Evolutionary conservation across 495 filamentous ascomycete genomes (phyloP).

Genomic region (Penicillium roqueforti): DNA sequence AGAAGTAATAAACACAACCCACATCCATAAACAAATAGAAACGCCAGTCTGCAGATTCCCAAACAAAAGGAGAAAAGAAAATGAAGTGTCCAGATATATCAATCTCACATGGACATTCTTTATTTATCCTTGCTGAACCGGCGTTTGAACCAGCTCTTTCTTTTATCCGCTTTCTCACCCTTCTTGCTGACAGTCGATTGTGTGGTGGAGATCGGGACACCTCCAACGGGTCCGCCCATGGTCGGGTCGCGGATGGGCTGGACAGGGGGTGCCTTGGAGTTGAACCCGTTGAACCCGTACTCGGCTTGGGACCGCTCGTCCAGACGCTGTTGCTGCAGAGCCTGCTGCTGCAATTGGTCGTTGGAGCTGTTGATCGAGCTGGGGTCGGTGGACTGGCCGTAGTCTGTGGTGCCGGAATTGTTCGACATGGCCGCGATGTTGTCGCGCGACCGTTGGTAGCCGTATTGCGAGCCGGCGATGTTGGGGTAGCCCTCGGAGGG

Average conservation of each 20-base stretch:
- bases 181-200: too few species aligned
- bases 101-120: neutral
- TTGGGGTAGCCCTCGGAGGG: constrained; percentile 16
- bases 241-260: constrained; percentile 18
- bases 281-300: constrained; percentile 54
- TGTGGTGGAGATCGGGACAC: constrained; percentile 22
- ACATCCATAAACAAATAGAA: constrained; percentile 10
- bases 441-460: constrained; percentile 77
- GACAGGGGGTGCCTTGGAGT: constrained; percentile 18
- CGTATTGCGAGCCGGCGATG: constrained; percentile 32
- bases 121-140: constrained; percentile 66
- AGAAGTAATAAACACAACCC: neutral
- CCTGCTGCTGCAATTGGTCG: constrained; percentile 60
- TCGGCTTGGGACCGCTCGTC: constrained; percentile 51
- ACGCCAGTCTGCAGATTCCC: constrained; percentile 2
- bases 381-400: constrained; percentile 80
- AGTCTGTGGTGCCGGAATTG: constrained; percentile 60
- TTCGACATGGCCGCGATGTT: constrained; percentile 72
- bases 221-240: constrained; percentile 22
- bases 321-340: constrained; percentile 35
- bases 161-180: constrained; percentile 59
- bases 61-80: constrained; percentile 14
- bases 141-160: constrained; percentile 83
- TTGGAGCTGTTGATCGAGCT: constrained; percentile 89
- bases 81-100: neutral